phyloP scores from a whole-genome alignment of 148 eudicot genomes.

The Cornus controversa region DNA sequence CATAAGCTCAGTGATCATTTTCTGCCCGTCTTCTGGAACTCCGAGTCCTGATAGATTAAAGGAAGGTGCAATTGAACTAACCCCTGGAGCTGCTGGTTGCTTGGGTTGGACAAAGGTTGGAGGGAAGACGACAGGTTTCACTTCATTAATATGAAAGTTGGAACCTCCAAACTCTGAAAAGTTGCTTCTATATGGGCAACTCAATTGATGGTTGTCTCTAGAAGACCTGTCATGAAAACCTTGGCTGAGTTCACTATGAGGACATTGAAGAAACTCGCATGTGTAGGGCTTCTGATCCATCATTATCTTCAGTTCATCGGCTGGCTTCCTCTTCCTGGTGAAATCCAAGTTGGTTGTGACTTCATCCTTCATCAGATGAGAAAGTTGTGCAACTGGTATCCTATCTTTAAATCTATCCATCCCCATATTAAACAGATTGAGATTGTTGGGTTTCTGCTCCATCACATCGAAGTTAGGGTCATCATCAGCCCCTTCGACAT shows the following conservation, averaged over 20 bases:
- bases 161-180: conserved; percentile 29
- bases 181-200: conserved; percentile 35
- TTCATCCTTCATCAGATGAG: conserved; percentile 38
- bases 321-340: conserved; percentile 55
- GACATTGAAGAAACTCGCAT: conserved; percentile 53
- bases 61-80: conserved; percentile 23
- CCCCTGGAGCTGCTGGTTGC: conserved; percentile 11
- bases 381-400: conserved; percentile 11
- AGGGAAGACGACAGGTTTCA: conserved; percentile 43
- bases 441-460: conserved; percentile 44
- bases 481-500: conserved; percentile 48
- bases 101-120: conserved; percentile 40
- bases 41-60: conserved; percentile 42
- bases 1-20: conserved; percentile 53
- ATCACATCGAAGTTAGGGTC: conserved; percentile 33
- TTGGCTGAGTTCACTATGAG: conserved; percentile 40
- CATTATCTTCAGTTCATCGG: conserved; percentile 29
- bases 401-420: conserved; percentile 18
- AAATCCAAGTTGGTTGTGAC: conserved; percentile 35
- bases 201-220: conserved; percentile 56
- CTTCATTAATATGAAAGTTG: conserved; percentile 33
- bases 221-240: conserved; percentile 47
- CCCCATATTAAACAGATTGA: conserved; percentile 30
- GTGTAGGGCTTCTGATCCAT: conserved; percentile 45
- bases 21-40: conserved; percentile 61